phyloP scores from a whole-genome alignment of 192 early-diverging fungal species.

The Rhizoclosmatium sp. region DNA sequence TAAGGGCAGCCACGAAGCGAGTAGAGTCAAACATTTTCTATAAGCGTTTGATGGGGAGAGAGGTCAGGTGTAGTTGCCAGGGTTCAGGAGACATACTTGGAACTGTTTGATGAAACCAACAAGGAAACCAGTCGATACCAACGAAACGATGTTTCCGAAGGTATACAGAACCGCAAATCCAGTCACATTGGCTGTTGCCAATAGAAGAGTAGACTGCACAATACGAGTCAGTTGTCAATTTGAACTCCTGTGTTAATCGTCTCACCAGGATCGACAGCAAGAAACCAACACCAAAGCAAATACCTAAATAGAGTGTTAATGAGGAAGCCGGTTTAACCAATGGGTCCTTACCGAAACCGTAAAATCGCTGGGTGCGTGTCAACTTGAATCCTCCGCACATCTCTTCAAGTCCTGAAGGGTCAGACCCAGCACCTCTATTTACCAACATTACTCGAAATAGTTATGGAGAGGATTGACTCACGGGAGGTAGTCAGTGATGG shows the following conservation, averaged over 20 bases:
- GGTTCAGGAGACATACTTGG: constrained; percentile 73
- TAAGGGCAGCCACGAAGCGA: constrained; percentile 75
- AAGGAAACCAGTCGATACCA: constrained; percentile 89
- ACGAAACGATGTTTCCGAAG: constrained; percentile 85
- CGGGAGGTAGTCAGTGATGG: constrained; percentile 24
- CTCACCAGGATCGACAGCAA: constrained; percentile 78
- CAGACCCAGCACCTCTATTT: constrained; percentile 4
- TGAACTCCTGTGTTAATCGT: too few species aligned
- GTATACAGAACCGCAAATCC: constrained; percentile 92
- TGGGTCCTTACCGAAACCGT: constrained; percentile 70
- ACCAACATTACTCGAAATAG: neutral
- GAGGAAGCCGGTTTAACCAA: neutral
- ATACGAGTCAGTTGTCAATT: too few species aligned
- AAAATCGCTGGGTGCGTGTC: constrained; percentile 72
- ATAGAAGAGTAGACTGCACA: constrained; percentile 63
- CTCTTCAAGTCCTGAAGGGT: constrained; percentile 38
- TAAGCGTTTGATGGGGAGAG: neutral
- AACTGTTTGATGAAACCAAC: constrained; percentile 87
- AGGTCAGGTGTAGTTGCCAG: neutral
- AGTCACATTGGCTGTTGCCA: constrained; percentile 64
- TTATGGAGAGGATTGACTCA: neutral
- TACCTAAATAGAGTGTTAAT: constrained; percentile 17
- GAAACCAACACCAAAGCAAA: constrained; percentile 85
- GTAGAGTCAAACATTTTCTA: constrained; percentile 66
- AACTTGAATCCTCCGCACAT: constrained; percentile 68